Base-by-base conservation (phyloP, 495 filamentous ascomycete species). In the Hypoxylon cercidicola region DNA sequence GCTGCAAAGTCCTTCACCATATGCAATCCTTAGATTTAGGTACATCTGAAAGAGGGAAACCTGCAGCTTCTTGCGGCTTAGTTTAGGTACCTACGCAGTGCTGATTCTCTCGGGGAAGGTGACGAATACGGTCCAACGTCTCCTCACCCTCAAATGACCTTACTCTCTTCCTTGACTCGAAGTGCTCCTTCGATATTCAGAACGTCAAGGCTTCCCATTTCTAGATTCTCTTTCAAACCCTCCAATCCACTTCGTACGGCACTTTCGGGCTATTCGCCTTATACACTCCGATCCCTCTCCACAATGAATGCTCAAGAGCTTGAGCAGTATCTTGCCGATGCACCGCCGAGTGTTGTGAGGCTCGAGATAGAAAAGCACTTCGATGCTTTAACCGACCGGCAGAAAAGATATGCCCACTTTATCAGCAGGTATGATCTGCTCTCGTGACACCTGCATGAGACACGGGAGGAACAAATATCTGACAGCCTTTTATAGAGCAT, bases 341-440 rank as follows among this genome's bases (percentile, higher is more conserved):
- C 88, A 44, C 95, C 95, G 16, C 95, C 95, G 0, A 88, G 87
- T 15, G 87, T 96, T 53, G 94, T 97, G 43, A 85, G 87, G 16
- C 85, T 99, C 30, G 88, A 90, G 69, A 90, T 97, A 73, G 91
- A 91, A 78, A 87, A 89, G 53, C 95, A 97, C 75, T 99, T 97
- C 75, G 88, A 93, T 40, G 86, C 90, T 11, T 78, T 99, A 55
- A 87, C 83, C 39, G 87, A 92, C 69, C 80, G 88, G 65, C 84
- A 93, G 79, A 92, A 91, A 74, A 86, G 86, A 75, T 99, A 99
- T 78, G 93, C 95, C 34, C 95, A 99, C 76, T 90, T 91, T 69
- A 92, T 97, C 71, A 93, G 89, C 83, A 82, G 85, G 91, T 93
- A 84, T 62, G 81, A 45, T 35, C 18, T 48, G 2, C 10, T 41